phyloP scores from a whole-genome alignment of 2,329 filamentous ascomycete genomes.

The Cryphonectria carpinicola region DNA sequence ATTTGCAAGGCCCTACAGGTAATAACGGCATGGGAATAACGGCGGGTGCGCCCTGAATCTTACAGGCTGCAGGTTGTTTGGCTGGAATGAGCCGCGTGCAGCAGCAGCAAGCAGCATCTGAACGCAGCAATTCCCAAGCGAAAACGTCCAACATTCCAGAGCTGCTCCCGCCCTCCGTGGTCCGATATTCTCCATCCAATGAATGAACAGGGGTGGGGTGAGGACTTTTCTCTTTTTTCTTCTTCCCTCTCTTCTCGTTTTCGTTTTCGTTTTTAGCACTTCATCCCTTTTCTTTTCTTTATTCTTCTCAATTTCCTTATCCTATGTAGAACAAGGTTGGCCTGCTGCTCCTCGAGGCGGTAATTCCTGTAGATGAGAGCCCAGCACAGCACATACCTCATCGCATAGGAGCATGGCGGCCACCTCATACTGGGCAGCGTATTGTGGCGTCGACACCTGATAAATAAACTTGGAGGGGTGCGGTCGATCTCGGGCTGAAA shows the following conservation, averaged over 20 bases:
- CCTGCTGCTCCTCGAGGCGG: not conserved
- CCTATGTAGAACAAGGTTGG: not conserved
- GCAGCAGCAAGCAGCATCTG: not conserved
- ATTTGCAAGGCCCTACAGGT: not conserved
- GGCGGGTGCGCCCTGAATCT: not conserved
- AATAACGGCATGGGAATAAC: not conserved
- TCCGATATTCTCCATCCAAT: not conserved
- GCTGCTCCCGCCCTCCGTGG: not conserved
- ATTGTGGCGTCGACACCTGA: not conserved
- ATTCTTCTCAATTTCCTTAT: not conserved
- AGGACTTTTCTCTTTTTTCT: not conserved
- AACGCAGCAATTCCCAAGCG: not conserved
- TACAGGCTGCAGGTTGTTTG: not conserved
- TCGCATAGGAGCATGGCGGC: not conserved
- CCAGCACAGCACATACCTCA: not conserved
- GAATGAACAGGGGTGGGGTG: not conserved
- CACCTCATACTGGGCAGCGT: not conserved
- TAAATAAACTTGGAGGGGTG: not conserved
- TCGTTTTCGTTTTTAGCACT: accelerated
- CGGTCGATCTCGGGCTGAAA: not conserved
- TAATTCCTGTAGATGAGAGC: not conserved
- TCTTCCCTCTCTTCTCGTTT: not conserved
- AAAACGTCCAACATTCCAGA: not conserved
- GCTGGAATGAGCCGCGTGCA: no score
- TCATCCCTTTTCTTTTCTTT: not conserved